Evolutionary conservation across 768 basidiomycete genomes (phyloP).

Genomic region (Fistulinella prunicolor): DNA sequence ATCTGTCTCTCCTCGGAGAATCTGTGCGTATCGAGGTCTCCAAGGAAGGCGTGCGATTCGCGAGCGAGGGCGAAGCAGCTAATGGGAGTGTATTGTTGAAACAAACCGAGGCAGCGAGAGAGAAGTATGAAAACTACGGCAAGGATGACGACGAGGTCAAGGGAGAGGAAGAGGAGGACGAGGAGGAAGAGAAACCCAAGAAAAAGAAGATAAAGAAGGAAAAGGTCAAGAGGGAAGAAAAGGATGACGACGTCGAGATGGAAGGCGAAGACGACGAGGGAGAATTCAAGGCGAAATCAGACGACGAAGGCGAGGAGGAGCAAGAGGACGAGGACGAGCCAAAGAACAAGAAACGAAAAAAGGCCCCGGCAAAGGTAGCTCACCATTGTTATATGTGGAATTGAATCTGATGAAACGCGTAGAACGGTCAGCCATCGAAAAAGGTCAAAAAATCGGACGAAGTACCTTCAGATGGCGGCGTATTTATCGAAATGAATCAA

Average conservation of each 20-base stretch:
- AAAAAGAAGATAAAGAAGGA: constrained; percentile 36
- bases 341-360: constrained; percentile 69
- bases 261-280: constrained; percentile 48
- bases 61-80: constrained; percentile 91
- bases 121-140: constrained; percentile 40
- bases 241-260: constrained; percentile 43
- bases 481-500: constrained; percentile 83
- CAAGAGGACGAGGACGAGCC: constrained; percentile 52
- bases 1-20: constrained; percentile 88
- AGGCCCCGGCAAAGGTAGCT: constrained; percentile 48
- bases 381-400: not conserved
- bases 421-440: constrained; percentile 45
- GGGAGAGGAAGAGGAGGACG: constrained; percentile 44
- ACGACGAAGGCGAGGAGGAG: constrained; percentile 46
- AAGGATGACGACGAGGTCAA: constrained; percentile 41
- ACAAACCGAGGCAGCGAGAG: constrained; percentile 57
- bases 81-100: constrained; percentile 84
- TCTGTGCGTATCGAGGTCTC: constrained; percentile 92
- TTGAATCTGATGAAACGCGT: not conserved
- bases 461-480: constrained; percentile 52
- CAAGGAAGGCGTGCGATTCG: constrained; percentile 94
- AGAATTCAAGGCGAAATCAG: constrained; percentile 42
- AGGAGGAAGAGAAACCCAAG: constrained; percentile 24
- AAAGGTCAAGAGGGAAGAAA: constrained; percentile 40
- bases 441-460: constrained; percentile 60